phyloP scores from a whole-genome alignment of 441 rosid species.

The Eutrema salsugineum region DNA sequence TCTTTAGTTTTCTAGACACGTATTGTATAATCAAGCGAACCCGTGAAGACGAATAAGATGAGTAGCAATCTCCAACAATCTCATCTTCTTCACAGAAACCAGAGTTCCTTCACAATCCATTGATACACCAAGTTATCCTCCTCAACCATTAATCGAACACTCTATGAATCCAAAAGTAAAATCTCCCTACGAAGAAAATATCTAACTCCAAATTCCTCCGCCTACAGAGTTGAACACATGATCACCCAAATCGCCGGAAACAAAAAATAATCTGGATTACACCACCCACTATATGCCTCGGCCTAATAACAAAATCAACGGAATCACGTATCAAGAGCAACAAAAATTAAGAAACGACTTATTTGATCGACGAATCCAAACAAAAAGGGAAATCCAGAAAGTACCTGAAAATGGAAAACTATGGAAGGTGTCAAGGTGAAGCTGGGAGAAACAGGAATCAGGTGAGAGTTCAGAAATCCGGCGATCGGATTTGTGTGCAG shows the following conservation, averaged over 20 bases:
- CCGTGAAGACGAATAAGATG: slow-evolving; percentile 27
- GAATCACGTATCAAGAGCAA: background rate
- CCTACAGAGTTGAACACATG: slow-evolving; percentile 44
- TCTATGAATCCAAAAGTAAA: background rate
- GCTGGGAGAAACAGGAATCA: background rate
- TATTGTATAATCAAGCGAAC: slow-evolving; percentile 37
- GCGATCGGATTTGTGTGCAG: background rate
- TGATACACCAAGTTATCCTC: background rate
- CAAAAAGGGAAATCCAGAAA: background rate
- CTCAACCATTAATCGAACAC: background rate
- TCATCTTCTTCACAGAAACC: slow-evolving; percentile 29
- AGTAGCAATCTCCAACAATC: slow-evolving; percentile 27
- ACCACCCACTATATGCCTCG: slow-evolving; percentile 27
- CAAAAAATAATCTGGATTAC: slow-evolving; percentile 28
- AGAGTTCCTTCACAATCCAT: slow-evolving; percentile 26
- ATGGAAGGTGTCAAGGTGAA: too few relatives aligned
- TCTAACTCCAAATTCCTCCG: background rate
- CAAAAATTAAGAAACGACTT: background rate
- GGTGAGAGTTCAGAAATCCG: slow-evolving; percentile 4
- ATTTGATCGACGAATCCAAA: background rate
- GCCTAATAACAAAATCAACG: slow-evolving; percentile 34
- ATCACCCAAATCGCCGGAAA: slow-evolving; percentile 34
- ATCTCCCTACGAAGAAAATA: background rate
- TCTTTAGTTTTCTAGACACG: slow-evolving; percentile 3
- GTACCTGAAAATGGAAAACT: too few relatives aligned